Base-by-base conservation (phyloP, 306 rosid genomes). In the Gastrolobium bilobum region DNA sequence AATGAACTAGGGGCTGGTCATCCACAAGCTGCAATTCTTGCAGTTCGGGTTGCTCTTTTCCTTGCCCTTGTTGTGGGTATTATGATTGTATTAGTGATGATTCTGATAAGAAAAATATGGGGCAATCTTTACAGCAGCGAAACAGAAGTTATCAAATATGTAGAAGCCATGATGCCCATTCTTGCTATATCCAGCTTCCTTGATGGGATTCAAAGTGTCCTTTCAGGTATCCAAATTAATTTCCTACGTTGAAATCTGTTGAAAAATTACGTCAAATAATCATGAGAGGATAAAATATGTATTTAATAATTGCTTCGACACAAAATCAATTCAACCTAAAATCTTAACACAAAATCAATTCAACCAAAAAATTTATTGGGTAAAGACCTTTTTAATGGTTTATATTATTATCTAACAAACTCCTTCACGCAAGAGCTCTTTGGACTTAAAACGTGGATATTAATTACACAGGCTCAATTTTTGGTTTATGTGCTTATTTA, bases 51-150 rank as follows among this genome's bases (percentile, higher is more conserved):
- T 13, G 82, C 53, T 50, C 15, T 79, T 30, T 14, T 29, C 48
- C 7, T 68, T 29, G 77, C 15, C 73, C 4, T 79, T 44, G 31
- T 50, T 44, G 77, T 44, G 69, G 76, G 82, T 3, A 14, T 78
- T 60, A 35, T 89, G 33, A 66, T 79, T 35, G 93, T 84, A 71
- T 14, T 50, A 14, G 47, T 81, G 30, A 31, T 91, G 38, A 80
- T 91, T 9, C 77, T 84, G 48, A 65, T 89, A 35, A 81, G 91
- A 54, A 84, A 89, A 61, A 9, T 87, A 50, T 87, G 96, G 93
- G 90, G 91, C 42, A 65, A 80, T 59, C 87, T 87, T 71, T 89
- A 86, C 44, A 85, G 89, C 84, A 78, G 70, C 15, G 90, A 87
- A 53, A n/a, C 5, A 77, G 83, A 89, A 80, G 89, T 87, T 68